A percentile compares a stretch with the other conserved stretches of the same genome.
Conservation (phyloP, 2,329 filamentous ascomycete species). For the Fusarium torulosum region DNA sequence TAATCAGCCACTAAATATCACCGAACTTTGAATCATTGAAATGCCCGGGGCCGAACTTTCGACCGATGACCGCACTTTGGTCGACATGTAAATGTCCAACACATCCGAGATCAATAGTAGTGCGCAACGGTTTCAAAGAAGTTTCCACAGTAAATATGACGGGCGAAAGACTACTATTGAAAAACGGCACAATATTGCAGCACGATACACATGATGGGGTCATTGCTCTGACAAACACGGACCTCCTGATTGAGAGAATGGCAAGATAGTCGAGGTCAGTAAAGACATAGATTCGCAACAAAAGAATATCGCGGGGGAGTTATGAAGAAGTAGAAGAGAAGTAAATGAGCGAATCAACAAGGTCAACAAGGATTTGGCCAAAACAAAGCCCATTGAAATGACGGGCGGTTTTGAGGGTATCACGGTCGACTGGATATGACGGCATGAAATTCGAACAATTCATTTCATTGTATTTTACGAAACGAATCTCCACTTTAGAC, state of each 20-base stretch:
- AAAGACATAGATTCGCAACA: background rate
- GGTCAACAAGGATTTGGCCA: too few species aligned
- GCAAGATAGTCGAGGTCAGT: background rate
- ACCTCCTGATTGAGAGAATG: background rate
- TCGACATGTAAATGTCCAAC: background rate
- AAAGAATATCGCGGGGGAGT: too few species aligned
- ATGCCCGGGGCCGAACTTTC: background rate
- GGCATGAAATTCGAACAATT: too few species aligned
- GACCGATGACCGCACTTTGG: background rate
- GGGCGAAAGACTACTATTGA: accelerated
- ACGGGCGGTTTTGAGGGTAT: too few species aligned
- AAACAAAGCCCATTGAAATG: too few species aligned
- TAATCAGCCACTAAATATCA: background rate
- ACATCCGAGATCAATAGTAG: accelerated
- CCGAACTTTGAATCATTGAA: background rate
- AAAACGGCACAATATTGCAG: conserved; percentile 3
- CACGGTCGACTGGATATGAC: too few species aligned
- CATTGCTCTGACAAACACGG: background rate
- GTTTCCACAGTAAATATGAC: accelerated
- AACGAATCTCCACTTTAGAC: too few species aligned
- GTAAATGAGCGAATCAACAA: too few species aligned
- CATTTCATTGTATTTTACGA: too few species aligned
- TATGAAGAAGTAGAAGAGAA: too few species aligned
- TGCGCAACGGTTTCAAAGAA: too few species aligned
- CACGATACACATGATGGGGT: conserved; percentile 7